These are phyloP conservation scores for Fusarium armeniacum DNA, from an alignment of 2,329 filamentous ascomycete species.

Conservation along the genomic window DNA sequence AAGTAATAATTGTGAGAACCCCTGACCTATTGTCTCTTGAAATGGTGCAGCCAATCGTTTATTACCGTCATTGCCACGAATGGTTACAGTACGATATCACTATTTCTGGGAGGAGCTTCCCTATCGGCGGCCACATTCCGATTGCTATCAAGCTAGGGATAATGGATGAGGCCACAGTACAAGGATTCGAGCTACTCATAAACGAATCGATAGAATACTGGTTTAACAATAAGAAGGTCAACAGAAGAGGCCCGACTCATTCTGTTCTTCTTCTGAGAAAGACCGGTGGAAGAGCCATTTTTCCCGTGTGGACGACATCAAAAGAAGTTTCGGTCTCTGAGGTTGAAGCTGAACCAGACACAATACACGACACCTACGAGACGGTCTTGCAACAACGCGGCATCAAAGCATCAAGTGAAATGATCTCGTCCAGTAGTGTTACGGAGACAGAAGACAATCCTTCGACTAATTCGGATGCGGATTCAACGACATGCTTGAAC, in stretches of 20 bases:
- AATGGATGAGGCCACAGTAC: not conserved
- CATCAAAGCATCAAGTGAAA: too few species aligned
- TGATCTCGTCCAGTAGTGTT: too few species aligned
- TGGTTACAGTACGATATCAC: not conserved
- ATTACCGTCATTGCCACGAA: not conserved
- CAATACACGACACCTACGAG: not conserved
- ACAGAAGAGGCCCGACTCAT: not conserved
- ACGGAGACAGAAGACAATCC: not conserved
- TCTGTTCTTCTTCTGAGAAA: not conserved
- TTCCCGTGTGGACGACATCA: not conserved
- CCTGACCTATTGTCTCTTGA: slow-evolving; percentile 3
- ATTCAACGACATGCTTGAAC: not conserved
- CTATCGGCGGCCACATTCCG: not conserved
- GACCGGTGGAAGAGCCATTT: not conserved
- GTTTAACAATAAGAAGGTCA: not conserved
- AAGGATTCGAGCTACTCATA: not conserved
- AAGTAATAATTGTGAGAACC: not conserved
- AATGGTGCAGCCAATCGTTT: not conserved
- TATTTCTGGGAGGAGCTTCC: not conserved
- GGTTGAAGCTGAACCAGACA: not conserved
- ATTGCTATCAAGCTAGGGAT: not conserved
- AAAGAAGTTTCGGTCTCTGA: not conserved
- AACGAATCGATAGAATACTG: slow-evolving; percentile 7
- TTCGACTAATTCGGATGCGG: not conserved
- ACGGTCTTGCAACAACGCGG: too few species aligned